Evolutionary conservation across 345 rosid species (phyloP).

Genomic region (Laguncularia racemosa): DNA sequence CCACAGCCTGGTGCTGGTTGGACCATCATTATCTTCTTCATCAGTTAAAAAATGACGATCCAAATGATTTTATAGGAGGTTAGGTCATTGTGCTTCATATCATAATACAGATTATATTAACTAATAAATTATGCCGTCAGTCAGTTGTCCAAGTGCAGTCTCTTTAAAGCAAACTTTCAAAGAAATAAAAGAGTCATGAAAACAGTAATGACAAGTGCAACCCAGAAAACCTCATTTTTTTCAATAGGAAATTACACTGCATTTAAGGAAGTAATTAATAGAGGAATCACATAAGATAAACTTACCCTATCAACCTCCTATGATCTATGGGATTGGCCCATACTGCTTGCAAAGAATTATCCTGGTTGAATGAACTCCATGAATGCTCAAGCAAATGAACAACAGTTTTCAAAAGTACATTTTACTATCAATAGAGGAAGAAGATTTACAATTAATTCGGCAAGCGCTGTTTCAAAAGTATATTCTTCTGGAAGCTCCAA

Average conservation of each 20-base stretch:
- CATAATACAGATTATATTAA: no score
- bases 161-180: no score
- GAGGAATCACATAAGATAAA: conserved; percentile 3
- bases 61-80: no score
- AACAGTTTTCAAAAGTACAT: neutral
- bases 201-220: no score
- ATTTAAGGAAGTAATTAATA: neutral
- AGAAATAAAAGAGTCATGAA: no score
- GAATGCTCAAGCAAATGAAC: conserved; percentile 5
- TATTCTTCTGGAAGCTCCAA: conserved; percentile 57
- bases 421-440: neutral
- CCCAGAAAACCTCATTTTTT: no score
- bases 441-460: conserved; percentile 59
- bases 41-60: no score
- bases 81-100: no score
- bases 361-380: conserved; percentile 30
- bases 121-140: no score
- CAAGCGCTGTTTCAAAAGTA: conserved; percentile 59
- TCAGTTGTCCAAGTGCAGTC: no score
- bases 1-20: no score
- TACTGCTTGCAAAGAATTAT: conserved; percentile 79
- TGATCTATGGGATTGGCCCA: conserved; percentile 29
- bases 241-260: neutral
- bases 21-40: no score
- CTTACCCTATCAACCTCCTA: conserved; percentile 51